Conservation (phyloP, 495 filamentous ascomycete genomes). For the Hyphodiscus hymeniophilus region DNA sequence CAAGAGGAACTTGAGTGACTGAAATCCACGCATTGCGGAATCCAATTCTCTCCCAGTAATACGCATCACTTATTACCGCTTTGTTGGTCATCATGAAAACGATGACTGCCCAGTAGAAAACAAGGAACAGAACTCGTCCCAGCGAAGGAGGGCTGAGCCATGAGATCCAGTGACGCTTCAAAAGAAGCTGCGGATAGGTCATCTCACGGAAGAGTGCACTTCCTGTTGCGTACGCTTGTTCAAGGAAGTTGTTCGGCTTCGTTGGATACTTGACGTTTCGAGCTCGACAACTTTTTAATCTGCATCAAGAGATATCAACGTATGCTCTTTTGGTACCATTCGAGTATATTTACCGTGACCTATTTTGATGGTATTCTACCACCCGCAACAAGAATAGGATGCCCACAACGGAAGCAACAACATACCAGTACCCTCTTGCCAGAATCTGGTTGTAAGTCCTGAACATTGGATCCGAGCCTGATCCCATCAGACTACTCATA, state of each 20-base stretch:
- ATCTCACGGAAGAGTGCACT: conserved; percentile 62
- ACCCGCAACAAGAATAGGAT: conserved; percentile 28
- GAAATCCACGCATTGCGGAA: conserved; percentile 72
- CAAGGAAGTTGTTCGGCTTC: conserved; percentile 48
- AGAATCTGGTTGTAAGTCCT: conserved; percentile 30
- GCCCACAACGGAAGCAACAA: conserved; percentile 33
- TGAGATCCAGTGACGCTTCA: conserved; percentile 31
- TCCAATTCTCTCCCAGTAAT: conserved; percentile 61
- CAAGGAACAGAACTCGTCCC: conserved; percentile 44
- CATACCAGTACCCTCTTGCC: conserved; percentile 43
- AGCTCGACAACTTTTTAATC: conserved; percentile 28
- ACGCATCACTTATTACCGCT: conserved; percentile 24
- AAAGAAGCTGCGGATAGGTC: conserved; percentile 51
- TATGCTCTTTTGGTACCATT: not conserved
- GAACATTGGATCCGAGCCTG: conserved; percentile 23
- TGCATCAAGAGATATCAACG: conserved; percentile 5
- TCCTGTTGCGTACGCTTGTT: conserved; percentile 52
- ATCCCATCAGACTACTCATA: conserved; percentile 24
- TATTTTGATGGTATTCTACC: conserved; percentile 18
- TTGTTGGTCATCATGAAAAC: conserved; percentile 47
- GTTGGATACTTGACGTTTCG: conserved; percentile 44
- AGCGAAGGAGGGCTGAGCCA: conserved; percentile 48
- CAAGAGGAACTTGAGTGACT: conserved; percentile 71
- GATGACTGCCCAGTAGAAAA: conserved; percentile 48
- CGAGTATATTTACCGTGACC: not conserved